Percentiles rank a stretch among this genome's conserved stretches.
These are phyloP conservation scores for Pseudoneurospora amorphoporcata DNA, from an alignment of 495 filamentous ascomycete genomes.

Conservation along the genomic window DNA sequence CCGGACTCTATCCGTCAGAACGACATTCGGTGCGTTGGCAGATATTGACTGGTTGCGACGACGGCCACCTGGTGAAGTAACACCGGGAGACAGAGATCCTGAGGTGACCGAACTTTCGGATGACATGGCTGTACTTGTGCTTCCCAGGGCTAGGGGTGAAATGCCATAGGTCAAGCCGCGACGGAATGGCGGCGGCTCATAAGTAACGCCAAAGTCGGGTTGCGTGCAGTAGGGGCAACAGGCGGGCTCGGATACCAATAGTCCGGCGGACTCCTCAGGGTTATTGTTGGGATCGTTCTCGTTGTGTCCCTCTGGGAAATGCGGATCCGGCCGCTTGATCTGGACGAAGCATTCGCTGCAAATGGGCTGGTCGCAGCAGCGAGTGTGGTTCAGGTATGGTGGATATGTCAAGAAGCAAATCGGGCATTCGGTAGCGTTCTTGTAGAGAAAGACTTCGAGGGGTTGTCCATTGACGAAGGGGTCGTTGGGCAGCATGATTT, in stretches of 20 bases:
- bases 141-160: conserved; percentile 22
- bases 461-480: conserved; percentile 86
- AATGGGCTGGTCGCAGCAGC: conserved; percentile 93
- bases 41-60: conserved; percentile 76
- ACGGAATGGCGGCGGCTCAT: conserved; percentile 79
- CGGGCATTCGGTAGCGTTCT: conserved; percentile 81
- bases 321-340: conserved; percentile 93
- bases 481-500: conserved; percentile 71
- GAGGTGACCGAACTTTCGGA: conserved; percentile 45
- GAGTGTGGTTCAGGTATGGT: conserved; percentile 87
- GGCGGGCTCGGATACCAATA: conserved; percentile 83
- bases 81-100: conserved; percentile 27
- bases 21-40: conserved; percentile 65
- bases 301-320: conserved; percentile 79
- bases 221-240: conserved; percentile 92
- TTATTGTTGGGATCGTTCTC: conserved; percentile 34
- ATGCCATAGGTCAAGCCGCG: conserved; percentile 66
- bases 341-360: conserved; percentile 99
- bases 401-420: conserved; percentile 96
- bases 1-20: conserved; percentile 83
- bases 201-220: conserved; percentile 89
- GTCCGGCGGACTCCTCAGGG: conserved; percentile 45
- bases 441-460: conserved; percentile 87
- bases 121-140: conserved; percentile 58
- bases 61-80: conserved; percentile 14